Evolutionary conservation across 768 basidiomycete species (phyloP).

Genomic region (Russula brevipes): DNA sequence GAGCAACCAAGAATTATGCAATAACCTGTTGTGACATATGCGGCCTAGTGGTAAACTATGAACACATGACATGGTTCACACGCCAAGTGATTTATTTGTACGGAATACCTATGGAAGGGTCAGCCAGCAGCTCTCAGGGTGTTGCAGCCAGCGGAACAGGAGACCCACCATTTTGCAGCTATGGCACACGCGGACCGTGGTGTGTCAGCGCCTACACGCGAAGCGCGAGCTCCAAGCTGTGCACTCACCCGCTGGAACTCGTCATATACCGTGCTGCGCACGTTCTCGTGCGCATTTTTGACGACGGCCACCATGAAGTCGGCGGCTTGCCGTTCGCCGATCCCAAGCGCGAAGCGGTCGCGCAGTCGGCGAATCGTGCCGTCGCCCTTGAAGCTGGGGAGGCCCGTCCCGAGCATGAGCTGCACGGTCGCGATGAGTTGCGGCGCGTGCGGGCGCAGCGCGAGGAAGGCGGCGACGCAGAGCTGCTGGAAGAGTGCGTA

Average conservation of each 20-base stretch:
- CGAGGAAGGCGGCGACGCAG: constrained; percentile 93
- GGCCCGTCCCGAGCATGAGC: constrained; percentile 90
- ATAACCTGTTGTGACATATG: too few species aligned
- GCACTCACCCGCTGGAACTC: constrained; percentile 82
- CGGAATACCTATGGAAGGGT: constrained; percentile 19
- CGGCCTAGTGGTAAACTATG: too few species aligned
- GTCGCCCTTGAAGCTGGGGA: constrained; percentile 98
- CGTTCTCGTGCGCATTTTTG: constrained; percentile 91
- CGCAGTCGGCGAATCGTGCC: constrained; percentile 79
- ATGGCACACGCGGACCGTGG: constrained; percentile 9
- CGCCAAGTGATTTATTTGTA: constrained; percentile 10
- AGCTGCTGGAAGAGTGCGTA: constrained; percentile 92
- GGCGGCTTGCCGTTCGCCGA: constrained; percentile 87
- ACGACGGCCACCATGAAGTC: constrained; percentile 89
- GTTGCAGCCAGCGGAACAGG: background rate
- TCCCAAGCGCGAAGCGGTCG: constrained; percentile 77
- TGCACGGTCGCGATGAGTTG: constrained; percentile 84
- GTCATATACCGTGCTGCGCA: constrained; percentile 90
- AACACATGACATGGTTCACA: background rate
- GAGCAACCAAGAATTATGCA: background rate
- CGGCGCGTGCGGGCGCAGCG: constrained; percentile 90
- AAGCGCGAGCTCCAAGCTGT: background rate
- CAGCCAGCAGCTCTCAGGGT: background rate
- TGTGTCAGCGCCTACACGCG: constrained; percentile 9
- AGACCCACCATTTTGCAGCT: constrained; percentile 47